Conservation (phyloP, 441 rosid genomes). For the Jatropha podagrica region DNA sequence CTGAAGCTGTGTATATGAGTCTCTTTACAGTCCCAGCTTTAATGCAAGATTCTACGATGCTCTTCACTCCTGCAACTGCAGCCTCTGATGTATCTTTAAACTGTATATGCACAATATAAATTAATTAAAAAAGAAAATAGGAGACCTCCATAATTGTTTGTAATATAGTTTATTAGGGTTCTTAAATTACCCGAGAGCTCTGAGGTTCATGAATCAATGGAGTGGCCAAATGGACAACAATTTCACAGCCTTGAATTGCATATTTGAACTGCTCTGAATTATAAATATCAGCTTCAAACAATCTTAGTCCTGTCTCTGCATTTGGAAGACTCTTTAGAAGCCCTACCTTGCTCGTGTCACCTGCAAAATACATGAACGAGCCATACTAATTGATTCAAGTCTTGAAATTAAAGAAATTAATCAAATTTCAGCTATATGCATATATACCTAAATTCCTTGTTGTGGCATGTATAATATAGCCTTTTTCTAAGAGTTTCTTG, state of each 20-base stretch:
- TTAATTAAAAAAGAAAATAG: too few species aligned
- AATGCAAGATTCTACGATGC: background rate
- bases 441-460: background rate
- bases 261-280: background rate
- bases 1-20: background rate
- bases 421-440: background rate
- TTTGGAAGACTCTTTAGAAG: constrained; percentile 1
- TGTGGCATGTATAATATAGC: background rate
- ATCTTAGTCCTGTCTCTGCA: background rate
- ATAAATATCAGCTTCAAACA: background rate
- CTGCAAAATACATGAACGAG: background rate
- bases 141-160: too few species aligned
- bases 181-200: background rate
- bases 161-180: too few species aligned
- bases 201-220: background rate
- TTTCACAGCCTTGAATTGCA: background rate
- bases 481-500: background rate
- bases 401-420: background rate
- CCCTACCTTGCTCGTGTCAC: background rate
- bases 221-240: background rate
- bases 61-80: background rate
- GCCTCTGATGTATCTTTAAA: background rate
- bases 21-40: background rate
- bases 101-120: background rate
- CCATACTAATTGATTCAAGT: background rate